Conservation (phyloP, 495 filamentous ascomycete genomes). For the Penicilliopsis zonata region DNA sequence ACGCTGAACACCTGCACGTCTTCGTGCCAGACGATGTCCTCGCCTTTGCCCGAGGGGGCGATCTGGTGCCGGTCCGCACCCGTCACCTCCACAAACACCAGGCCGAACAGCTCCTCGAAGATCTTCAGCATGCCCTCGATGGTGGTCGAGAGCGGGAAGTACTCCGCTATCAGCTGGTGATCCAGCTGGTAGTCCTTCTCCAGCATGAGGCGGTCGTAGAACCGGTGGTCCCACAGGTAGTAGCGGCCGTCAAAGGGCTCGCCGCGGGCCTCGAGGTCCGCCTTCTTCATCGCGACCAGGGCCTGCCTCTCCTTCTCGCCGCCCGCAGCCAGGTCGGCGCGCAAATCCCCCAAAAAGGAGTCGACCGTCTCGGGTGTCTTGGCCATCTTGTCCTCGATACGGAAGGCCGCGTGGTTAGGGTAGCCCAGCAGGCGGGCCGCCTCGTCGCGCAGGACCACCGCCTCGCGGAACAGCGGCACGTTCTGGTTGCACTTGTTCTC, state of each 20-base stretch:
- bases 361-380: conserved; percentile 81
- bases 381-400: conserved; percentile 95
- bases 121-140: conserved; percentile 87
- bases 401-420: conserved; percentile 82
- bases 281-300: conserved; percentile 68
- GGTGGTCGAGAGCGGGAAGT: conserved; percentile 79
- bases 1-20: conserved; percentile 60
- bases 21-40: conserved; percentile 59
- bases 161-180: conserved; percentile 81
- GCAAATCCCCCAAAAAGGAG: conserved; percentile 72
- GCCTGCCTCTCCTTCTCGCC: conserved; percentile 64
- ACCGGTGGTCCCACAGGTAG: conserved; percentile 83
- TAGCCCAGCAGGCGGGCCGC: conserved; percentile 85
- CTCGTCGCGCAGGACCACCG: conserved; percentile 82
- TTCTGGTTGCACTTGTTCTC: conserved; percentile 85
- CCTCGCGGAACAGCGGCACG: conserved; percentile 72
- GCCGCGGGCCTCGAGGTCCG: conserved; percentile 50
- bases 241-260: conserved; percentile 57
- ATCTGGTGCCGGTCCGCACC: conserved; percentile 45
- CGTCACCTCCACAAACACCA: conserved; percentile 76
- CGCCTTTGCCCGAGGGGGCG: conserved; percentile 44
- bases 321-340: conserved; percentile 59
- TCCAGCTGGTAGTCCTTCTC: conserved; percentile 86
- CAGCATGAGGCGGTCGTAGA: conserved; percentile 85
- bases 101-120: conserved; percentile 86